Conservation (phyloP, 495 filamentous ascomycete species). For the Hypoxylon perforatum region DNA sequence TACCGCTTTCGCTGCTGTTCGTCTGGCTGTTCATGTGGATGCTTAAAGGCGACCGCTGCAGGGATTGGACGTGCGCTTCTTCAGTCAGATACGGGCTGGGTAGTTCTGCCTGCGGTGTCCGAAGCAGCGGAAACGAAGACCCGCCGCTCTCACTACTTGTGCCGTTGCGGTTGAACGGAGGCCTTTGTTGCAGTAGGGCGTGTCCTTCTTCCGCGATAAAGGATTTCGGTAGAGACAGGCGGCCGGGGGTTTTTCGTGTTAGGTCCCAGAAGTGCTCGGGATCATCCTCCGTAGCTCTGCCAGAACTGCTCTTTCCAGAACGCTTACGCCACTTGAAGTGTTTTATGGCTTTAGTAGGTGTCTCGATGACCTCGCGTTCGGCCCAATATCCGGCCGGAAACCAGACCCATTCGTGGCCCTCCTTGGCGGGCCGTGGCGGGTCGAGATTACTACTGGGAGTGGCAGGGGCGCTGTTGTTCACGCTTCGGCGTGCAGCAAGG, state of each 20-base stretch:
- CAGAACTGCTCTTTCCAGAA: slow-evolving; percentile 50
- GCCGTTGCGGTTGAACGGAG: slow-evolving; percentile 23
- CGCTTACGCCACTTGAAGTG: slow-evolving; percentile 52
- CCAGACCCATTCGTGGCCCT: slow-evolving; percentile 67
- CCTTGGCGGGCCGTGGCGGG: slow-evolving; percentile 60
- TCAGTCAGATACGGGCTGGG: slow-evolving; percentile 57
- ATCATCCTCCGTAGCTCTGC: slow-evolving; percentile 26
- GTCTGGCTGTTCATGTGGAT: background rate
- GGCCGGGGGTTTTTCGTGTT: slow-evolving; percentile 31
- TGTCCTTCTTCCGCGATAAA: slow-evolving; percentile 51
- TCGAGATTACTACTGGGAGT: slow-evolving; percentile 42
- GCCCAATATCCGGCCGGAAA: slow-evolving; percentile 67
- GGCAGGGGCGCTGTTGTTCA: slow-evolving; percentile 22
- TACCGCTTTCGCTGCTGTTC: slow-evolving; percentile 8
- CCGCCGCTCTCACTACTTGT: slow-evolving; percentile 42
- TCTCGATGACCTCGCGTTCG: slow-evolving; percentile 54
- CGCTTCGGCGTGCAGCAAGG: slow-evolving; percentile 4
- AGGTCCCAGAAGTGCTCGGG: slow-evolving; percentile 27
- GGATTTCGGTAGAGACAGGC: slow-evolving; percentile 35
- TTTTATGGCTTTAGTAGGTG: slow-evolving; percentile 44
- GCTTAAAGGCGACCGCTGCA: slow-evolving; percentile 46
- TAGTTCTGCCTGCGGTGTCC: slow-evolving; percentile 22
- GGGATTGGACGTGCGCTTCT: slow-evolving; percentile 54
- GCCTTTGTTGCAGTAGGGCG: slow-evolving; percentile 46
- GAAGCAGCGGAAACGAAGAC: slow-evolving; percentile 31